Percentiles rank a stretch among this genome's conserved stretches.
Conservation (phyloP, 345 rosid genomes). For the Atalantia buxifolia region DNA sequence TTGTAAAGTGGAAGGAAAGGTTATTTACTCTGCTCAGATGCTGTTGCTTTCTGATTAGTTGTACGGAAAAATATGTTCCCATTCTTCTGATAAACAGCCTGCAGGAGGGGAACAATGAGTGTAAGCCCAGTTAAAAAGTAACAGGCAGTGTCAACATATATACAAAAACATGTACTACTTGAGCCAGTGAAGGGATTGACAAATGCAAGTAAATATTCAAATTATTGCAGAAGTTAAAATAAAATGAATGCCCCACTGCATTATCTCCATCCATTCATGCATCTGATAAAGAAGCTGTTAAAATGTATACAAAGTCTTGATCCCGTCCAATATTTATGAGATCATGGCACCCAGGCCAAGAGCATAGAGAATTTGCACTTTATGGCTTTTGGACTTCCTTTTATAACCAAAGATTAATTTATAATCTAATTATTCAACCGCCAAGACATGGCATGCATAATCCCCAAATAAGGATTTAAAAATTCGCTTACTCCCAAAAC, state of each 20-base stretch:
- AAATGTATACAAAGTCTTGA: neutral
- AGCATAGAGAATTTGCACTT: neutral
- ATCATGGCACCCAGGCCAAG: neutral
- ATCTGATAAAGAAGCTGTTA: neutral
- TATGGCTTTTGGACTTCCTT: neutral
- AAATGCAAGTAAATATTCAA: neutral
- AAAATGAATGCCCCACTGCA: neutral
- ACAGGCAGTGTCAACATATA: neutral
- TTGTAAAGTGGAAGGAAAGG: neutral
- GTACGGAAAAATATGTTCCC: constrained; percentile 48
- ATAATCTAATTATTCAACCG: neutral
- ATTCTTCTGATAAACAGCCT: constrained; percentile 52
- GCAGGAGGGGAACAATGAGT: neutral
- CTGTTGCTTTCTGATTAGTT: constrained; percentile 34
- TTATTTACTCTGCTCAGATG: constrained; percentile 46
- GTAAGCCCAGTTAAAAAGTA: neutral
- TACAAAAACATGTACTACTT: neutral
- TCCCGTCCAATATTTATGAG: neutral
- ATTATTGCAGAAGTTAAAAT: neutral
- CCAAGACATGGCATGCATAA: neutral
- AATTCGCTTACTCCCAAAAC: neutral
- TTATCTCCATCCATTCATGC: neutral
- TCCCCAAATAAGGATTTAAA: neutral
- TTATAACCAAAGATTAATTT: neutral
- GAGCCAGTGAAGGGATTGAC: neutral